Evolutionary conservation across 2,329 filamentous ascomycete genomes (phyloP).

Genomic region (Chalaropsis thielavioides): DNA sequence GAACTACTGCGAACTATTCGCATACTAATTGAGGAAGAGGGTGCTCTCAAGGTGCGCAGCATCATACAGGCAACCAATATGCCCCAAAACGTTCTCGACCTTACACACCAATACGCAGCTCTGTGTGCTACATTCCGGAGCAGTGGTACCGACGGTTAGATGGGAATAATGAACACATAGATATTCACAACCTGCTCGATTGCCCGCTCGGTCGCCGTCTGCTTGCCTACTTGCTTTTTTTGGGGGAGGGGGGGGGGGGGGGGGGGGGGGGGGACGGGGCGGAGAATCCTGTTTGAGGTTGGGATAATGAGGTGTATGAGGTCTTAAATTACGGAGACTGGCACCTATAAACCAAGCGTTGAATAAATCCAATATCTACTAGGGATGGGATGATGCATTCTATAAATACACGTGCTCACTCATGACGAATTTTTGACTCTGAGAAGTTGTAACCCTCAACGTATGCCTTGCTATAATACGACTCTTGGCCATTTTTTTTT

Average conservation of each 20-base stretch:
- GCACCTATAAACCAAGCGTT: not conserved
- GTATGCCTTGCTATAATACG: not conserved
- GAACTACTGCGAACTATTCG: conserved; percentile 76
- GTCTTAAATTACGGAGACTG: conserved; percentile 6
- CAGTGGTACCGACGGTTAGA: conserved; percentile 72
- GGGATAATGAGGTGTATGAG: not conserved
- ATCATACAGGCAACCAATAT: conserved; percentile 94
- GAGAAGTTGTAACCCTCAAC: not conserved
- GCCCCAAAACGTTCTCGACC: conserved; percentile 79
- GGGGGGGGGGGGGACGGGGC: not conserved
- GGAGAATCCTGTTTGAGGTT: not conserved
- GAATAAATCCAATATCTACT: conserved; percentile 1
- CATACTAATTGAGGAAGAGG: conserved; percentile 91
- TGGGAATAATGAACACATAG: not conserved
- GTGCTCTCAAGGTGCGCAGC: conserved; percentile 89
- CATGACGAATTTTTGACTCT: not conserved
- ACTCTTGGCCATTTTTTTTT: not conserved
- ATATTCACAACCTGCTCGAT: not conserved
- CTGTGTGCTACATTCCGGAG: conserved; percentile 90
- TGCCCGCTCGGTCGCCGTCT: not conserved
- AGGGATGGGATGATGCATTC: not conserved
- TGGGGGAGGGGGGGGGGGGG: no score
- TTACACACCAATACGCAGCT: conserved; percentile 92
- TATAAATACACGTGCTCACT: not conserved
- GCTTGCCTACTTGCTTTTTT: not conserved